These are phyloP conservation scores for Rhinocladiella mackenziei DNA, from an alignment of 2,329 filamentous ascomycete genomes.

Conservation along the genomic window DNA sequence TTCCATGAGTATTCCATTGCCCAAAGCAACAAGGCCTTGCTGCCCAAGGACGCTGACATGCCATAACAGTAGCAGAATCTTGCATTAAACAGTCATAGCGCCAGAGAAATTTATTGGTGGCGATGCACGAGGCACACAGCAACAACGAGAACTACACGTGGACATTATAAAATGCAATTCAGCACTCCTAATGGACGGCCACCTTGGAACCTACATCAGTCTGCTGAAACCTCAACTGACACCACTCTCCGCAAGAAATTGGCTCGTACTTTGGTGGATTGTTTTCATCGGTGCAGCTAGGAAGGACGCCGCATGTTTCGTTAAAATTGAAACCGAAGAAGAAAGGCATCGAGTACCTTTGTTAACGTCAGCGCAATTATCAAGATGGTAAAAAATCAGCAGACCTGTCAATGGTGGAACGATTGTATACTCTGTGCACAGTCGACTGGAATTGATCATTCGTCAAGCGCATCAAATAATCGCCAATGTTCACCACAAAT, in stretches of 20 bases:
- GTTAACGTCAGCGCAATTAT: conserved; percentile 37
- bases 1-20: too few relatives aligned
- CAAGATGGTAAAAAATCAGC: neutral
- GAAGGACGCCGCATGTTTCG: conserved; percentile 48
- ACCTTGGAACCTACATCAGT: conserved; percentile 14
- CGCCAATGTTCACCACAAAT: conserved; percentile 49
- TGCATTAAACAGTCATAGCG: too few relatives aligned
- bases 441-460: conserved; percentile 50
- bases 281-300: conserved; percentile 37
- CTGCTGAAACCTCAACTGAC: conserved; percentile 24
- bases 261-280: conserved; percentile 52
- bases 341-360: conserved; percentile 54
- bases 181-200: conserved; percentile 1
- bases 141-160: neutral
- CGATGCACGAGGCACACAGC: too few relatives aligned
- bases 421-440: conserved; percentile 51
- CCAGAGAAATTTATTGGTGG: too few relatives aligned
- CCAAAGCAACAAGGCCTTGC: too few relatives aligned
- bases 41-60: too few relatives aligned
- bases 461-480: conserved; percentile 49
- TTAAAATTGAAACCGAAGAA: conserved; percentile 56
- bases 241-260: conserved; percentile 33
- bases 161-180: too few relatives aligned
- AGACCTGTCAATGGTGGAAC: neutral
- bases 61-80: too few relatives aligned